Conservation (phyloP, 2,329 filamentous ascomycete species). For the Claviceps capensis region DNA sequence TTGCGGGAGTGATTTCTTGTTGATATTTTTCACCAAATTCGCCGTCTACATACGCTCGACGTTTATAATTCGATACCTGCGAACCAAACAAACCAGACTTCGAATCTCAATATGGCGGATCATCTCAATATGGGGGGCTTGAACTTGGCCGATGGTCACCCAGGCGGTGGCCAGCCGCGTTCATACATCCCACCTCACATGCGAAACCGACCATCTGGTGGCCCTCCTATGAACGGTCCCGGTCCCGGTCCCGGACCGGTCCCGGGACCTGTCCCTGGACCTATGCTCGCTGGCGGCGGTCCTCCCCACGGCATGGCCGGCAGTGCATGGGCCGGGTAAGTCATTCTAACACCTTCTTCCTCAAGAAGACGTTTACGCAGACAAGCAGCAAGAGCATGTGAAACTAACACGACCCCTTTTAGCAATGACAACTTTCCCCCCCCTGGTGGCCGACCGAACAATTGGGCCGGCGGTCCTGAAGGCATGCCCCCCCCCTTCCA, state of each 20-base stretch:
- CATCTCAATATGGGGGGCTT: slow-evolving; percentile 73
- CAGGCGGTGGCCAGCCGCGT: slow-evolving; percentile 24
- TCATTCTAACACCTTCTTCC: slow-evolving; percentile 4
- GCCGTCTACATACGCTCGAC: not conserved
- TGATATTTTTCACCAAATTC: slow-evolving; percentile 7
- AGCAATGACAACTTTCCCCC: slow-evolving; percentile 4
- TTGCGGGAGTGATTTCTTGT: slow-evolving; percentile 16
- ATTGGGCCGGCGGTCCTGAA: slow-evolving; percentile 17
- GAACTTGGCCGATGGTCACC: slow-evolving; percentile 38
- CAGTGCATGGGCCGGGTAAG: slow-evolving; percentile 42
- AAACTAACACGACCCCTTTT: not conserved
- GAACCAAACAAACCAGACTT: not conserved
- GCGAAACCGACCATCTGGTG: slow-evolving; percentile 36
- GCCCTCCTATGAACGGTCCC: slow-evolving; percentile 2
- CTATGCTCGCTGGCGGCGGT: slow-evolving; percentile 24
- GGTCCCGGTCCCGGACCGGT: not conserved
- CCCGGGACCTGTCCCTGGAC: slow-evolving; percentile 17
- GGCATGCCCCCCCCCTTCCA: slow-evolving; percentile 9
- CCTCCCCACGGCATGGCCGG: slow-evolving; percentile 24
- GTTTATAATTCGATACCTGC: not conserved
- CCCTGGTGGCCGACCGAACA: slow-evolving; percentile 21
- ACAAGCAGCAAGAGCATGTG: not conserved
- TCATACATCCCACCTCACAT: slow-evolving; percentile 82
- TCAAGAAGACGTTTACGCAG: not conserved
- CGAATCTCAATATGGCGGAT: slow-evolving; percentile 53